Base-by-base conservation (phyloP, 805 yeast species). In the Kodamaea sagamina region DNA sequence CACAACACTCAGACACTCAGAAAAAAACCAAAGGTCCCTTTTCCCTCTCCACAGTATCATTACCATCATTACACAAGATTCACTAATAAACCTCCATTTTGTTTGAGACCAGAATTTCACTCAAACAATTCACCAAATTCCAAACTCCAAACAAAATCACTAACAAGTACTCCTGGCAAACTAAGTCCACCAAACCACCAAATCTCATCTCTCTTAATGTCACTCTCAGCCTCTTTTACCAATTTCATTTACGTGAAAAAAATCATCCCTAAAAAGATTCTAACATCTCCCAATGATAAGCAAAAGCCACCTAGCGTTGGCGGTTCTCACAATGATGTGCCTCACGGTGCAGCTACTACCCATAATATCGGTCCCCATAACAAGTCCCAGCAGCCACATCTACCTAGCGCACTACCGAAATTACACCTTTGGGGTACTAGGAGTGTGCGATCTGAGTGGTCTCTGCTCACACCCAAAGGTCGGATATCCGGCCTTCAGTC, bases 341-440 rank as follows among this genome's bases (percentile, higher is more conserved):
- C 51, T 62, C 34, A 61, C 58, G 10, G 47, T 71, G 13, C 74
- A 71, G 52, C 50, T 71, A 10, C 57, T 71, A 12, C 68, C 72
- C 24, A 67, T 71, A 27, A 59, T 71, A 18, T 62, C 73, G 7
- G 76, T 71, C 9, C 76, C 76, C 4, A 43, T 71, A n/a, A 45
- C 50, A 4, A 38, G 42, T 7, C 52, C 57, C 3, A 45, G 47
- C 32, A 54, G 57, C 37, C 47, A 49, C 12, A 47, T 71, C 26
- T 58, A 57, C 41, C 53, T 71, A 16, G 64, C 73, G 13, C 52
- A 52, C 19, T 67, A 56, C 44, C 53, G 55, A 28, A 59, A 65
- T 47, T 50, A 58, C 36, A 55, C 65, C n/a, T 71, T 62, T 53
- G 76, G 76, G 1, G 74, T 71, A n/a, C 66, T 70, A 51, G 76